A percentile compares a stretch with the other conserved stretches of the same genome.
Conservation (phyloP, 129 eudicot genomes). For the Tagetes erecta region DNA sequence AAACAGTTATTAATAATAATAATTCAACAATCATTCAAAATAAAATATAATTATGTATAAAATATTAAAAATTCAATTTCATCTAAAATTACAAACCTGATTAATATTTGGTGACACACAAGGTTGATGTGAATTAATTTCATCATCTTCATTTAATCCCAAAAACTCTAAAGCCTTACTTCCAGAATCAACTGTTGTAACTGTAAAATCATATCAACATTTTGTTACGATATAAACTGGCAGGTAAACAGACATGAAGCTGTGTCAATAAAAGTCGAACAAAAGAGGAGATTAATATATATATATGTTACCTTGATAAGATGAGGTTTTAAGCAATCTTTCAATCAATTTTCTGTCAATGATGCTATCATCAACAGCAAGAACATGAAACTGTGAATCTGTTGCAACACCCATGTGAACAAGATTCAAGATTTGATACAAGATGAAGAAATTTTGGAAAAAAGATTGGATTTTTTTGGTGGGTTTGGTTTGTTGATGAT, state of each 20-base stretch:
- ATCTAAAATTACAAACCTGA: slow-evolving; percentile 41
- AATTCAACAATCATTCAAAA: slow-evolving; percentile 1
- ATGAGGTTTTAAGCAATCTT: slow-evolving; percentile 81
- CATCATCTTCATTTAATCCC: slow-evolving; percentile 64
- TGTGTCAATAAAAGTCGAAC: no score
- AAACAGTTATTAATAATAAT: slow-evolving; percentile 15
- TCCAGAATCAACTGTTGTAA: slow-evolving; percentile 95
- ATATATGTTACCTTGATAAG: slow-evolving; percentile 49
- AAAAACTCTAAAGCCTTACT: slow-evolving; percentile 82
- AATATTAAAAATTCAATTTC: not conserved
- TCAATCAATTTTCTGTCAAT: slow-evolving; percentile 88
- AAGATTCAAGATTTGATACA: slow-evolving; percentile 25
- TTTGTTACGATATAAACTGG: slow-evolving; percentile 5
- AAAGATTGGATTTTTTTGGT: slow-evolving; percentile 25
- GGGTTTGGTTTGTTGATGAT: slow-evolving; percentile 35
- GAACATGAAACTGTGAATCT: slow-evolving; percentile 85
- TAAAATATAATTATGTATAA: not conserved
- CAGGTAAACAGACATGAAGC: no score
- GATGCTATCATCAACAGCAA: slow-evolving; percentile 95
- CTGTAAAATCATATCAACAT: slow-evolving; percentile 43
- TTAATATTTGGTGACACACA: slow-evolving; percentile 52
- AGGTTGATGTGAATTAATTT: slow-evolving; percentile 38
- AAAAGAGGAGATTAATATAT: not conserved
- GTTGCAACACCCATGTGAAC: slow-evolving; percentile 62
- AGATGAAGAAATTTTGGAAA: slow-evolving; percentile 19